These are phyloP conservation scores for Claviceps digitariae DNA, from an alignment of 2,329 filamentous ascomycete species.

Conservation along the genomic window DNA sequence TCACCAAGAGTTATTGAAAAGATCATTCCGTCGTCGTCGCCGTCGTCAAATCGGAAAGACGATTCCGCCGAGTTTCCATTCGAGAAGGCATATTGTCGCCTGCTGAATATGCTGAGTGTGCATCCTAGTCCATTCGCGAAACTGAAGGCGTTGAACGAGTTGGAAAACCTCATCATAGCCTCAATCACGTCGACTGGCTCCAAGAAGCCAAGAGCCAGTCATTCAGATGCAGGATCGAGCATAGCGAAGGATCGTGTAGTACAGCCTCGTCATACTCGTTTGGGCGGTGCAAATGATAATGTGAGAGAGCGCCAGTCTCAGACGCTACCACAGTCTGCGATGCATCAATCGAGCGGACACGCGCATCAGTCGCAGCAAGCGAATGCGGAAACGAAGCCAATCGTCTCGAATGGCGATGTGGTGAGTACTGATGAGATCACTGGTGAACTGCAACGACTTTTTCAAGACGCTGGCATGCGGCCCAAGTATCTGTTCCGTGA, in stretches of 20 bases:
- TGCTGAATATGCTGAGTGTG: slow-evolving; percentile 77
- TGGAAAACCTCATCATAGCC: slow-evolving; percentile 69
- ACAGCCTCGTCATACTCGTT: slow-evolving; percentile 27
- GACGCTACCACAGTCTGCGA: slow-evolving; percentile 19
- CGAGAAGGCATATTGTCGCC: slow-evolving; percentile 60
- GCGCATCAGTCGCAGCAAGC: slow-evolving; percentile 27
- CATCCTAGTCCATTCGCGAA: slow-evolving; percentile 82
- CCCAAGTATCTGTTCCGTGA: slow-evolving; percentile 73
- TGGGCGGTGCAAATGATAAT: slow-evolving; percentile 58
- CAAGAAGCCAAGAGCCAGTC: slow-evolving; percentile 22
- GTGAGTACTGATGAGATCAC: slow-evolving; percentile 52
- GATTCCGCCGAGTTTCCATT: slow-evolving; percentile 55
- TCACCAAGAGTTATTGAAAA: slow-evolving; percentile 45
- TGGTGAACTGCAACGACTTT: slow-evolving; percentile 51
- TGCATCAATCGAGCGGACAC: slow-evolving; percentile 14
- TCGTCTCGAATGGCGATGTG: slow-evolving; percentile 33
- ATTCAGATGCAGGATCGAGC: slow-evolving; percentile 23
- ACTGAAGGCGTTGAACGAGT: slow-evolving; percentile 66
- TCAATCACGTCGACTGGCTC: slow-evolving; percentile 37
- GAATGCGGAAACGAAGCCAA: slow-evolving; percentile 33
- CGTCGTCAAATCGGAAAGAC: neutral
- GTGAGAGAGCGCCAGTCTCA: slow-evolving; percentile 55
- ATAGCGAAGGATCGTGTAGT: slow-evolving; percentile 19
- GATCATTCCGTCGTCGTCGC: slow-evolving; percentile 18
- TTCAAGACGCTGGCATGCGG: slow-evolving; percentile 54